Evolutionary conservation across 305 asterid species (phyloP).

Genomic region (Fraxinus sp.): DNA sequence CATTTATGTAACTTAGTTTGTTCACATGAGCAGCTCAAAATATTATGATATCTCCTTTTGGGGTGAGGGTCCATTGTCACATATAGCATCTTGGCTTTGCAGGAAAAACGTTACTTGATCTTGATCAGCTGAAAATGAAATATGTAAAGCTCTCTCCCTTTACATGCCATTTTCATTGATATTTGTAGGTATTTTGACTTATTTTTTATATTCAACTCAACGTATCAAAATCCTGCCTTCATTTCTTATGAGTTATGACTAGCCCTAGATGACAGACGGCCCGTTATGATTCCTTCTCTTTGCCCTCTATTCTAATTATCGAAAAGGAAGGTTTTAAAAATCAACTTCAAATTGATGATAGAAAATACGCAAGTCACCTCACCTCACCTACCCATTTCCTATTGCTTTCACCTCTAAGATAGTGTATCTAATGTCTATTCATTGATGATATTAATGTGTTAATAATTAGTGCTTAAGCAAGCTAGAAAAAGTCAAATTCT

Average conservation of each 20-base stretch:
- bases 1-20: neutral
- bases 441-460: neutral
- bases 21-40: neutral
- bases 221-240: neutral
- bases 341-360: neutral
- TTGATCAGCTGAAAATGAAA: neutral
- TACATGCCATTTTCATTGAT: neutral
- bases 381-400: neutral
- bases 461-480: neutral
- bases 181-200: neutral
- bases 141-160: neutral
- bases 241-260: neutral
- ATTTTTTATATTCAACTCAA: neutral
- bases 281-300: neutral
- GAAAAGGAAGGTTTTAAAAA: neutral
- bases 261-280: neutral
- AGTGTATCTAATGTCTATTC: neutral
- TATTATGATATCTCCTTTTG: neutral
- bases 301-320: neutral
- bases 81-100: conserved; percentile 5
- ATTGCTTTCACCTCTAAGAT: neutral
- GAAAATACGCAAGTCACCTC: neutral
- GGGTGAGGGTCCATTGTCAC: neutral
- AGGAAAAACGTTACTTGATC: neutral
- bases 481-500: neutral